Base-by-base conservation (phyloP, 179 eudicot species). In the Amaranthus tricolor region DNA sequence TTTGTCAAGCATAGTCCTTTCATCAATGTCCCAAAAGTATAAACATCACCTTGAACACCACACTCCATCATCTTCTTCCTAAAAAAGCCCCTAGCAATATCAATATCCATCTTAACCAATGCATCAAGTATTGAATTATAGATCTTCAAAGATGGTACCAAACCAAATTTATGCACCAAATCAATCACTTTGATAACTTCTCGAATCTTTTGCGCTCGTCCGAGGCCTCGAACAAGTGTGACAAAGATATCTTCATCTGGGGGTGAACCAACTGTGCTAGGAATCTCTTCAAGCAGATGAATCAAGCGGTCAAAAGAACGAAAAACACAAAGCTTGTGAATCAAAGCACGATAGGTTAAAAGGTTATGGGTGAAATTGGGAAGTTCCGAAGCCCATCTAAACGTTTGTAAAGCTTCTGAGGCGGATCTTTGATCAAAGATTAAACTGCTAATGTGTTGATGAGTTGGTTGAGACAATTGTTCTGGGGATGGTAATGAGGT, bases 11-110 rank as follows among this genome's bases (percentile, higher is more conserved):
- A 88, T 64, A 95, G 78, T 5, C 99, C 99, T 68, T 93, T 95
- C 99, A 95, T 95, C 88, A 95, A 80, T 62, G 93, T 95, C 66
- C 93, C 97, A 76, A 72, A 95, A 59, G 99, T 93, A 77, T 89
- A 95, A n/a, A 84, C 88, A 89, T 93, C 98, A 9, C 90, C 96
- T 71, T 70, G 40, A 70, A 92, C 82, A 60, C 92, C 98, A 81
- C 78, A 76, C 4, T 74, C 92, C 95, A 88, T 89, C 89, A 95
- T 93, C 81, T 88, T 95, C 89, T 75, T 83, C 84, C 96, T 90
- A 79, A 85, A 95, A 79, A 90, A 95, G 55, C 86, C 82, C 79
- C 89, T 86, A 66, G 98, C 98, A 72, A 93, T 83, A 77, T 91
- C 97, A 80, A 95, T 89, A 80, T 95, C 98, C 77, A 85, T 92